Percentiles rank a stretch among this genome's conserved stretches.
phyloP scores from a whole-genome alignment of 2,329 filamentous ascomycete genomes.

The Claviceps humidiphila region DNA sequence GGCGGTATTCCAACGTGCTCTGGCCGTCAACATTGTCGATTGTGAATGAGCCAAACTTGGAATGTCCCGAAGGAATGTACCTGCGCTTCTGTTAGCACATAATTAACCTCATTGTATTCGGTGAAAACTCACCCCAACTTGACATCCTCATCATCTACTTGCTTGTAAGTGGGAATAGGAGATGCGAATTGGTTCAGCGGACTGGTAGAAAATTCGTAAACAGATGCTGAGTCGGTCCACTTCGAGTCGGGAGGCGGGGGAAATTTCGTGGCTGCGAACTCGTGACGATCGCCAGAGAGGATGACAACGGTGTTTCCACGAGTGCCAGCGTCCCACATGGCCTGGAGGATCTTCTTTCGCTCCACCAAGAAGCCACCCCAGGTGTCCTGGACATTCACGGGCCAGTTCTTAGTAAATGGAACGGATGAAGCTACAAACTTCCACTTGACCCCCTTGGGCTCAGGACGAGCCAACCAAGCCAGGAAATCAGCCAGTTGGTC shows the following conservation, averaged over 20 bases:
- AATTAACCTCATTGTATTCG: neutral
- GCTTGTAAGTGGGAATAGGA: constrained; percentile 69
- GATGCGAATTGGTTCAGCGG: constrained; percentile 91
- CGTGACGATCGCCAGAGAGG: constrained; percentile 86
- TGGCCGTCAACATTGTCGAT: constrained; percentile 55
- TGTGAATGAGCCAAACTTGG: constrained; percentile 65
- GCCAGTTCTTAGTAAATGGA: constrained; percentile 97
- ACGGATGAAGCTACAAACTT: constrained; percentile 85
- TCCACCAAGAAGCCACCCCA: constrained; percentile 88
- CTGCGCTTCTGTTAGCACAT: constrained; percentile 22
- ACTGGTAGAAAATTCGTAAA: constrained; percentile 85
- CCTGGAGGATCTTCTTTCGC: constrained; percentile 65
- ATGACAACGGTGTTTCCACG: constrained; percentile 67
- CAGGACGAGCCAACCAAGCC: constrained; percentile 58
- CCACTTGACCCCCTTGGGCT: constrained; percentile 72
- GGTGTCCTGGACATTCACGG: constrained; percentile 73
- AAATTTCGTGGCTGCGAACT: constrained; percentile 82
- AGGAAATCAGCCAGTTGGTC: constrained; percentile 71
- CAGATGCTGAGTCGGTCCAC: constrained; percentile 51
- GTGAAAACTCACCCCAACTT: constrained; percentile 58
- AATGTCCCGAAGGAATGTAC: constrained; percentile 72
- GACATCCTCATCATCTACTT: constrained; percentile 71
- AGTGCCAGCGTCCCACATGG: constrained; percentile 79
- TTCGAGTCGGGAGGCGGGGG: constrained; percentile 45
- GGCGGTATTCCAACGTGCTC: constrained; percentile 63